phyloP scores from a whole-genome alignment of 768 basidiomycete genomes.

The Boletus rubroflammeus region DNA sequence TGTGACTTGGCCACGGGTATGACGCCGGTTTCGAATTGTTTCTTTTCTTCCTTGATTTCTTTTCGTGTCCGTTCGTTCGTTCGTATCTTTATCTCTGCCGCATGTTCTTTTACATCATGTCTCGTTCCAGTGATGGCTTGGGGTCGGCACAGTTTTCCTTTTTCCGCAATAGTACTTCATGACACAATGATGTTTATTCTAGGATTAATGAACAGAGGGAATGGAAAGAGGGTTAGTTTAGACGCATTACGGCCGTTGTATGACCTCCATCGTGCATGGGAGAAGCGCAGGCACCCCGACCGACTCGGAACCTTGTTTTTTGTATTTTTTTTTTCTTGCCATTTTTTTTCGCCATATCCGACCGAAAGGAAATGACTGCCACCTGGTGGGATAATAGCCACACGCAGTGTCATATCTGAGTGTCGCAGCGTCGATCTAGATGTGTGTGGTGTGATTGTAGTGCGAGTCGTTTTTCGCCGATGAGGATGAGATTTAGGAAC shows the following conservation, averaged over 20 bases:
- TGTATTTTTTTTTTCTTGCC: not conserved
- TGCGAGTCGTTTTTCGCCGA: not conserved
- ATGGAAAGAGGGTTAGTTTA: slow-evolving; percentile 16
- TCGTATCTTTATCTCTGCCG: slow-evolving; percentile 15
- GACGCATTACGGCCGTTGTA: slow-evolving; percentile 21
- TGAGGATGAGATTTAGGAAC: slow-evolving; percentile 17
- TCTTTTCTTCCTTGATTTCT: slow-evolving; percentile 7
- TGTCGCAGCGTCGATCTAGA: slow-evolving; percentile 10
- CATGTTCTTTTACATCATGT: slow-evolving; percentile 18
- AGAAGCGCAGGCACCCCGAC: slow-evolving; percentile 23
- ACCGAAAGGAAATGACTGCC: not conserved
- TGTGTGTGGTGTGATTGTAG: not conserved
- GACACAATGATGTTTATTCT: slow-evolving; percentile 20
- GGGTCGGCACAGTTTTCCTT: not conserved
- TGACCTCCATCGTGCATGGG: slow-evolving; percentile 12
- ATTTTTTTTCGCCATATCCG: not conserved
- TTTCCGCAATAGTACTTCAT: not conserved
- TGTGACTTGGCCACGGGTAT: slow-evolving; percentile 12
- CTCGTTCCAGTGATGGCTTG: not conserved
- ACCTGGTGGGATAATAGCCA: not conserved
- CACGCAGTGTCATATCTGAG: not conserved
- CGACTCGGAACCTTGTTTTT: slow-evolving; percentile 29
- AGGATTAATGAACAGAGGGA: slow-evolving; percentile 21
- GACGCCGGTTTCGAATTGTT: not conserved
- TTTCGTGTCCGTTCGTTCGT: not conserved